Base-by-base conservation (phyloP, 768 basidiomycete species). In the Leccinum longicurvipes region DNA sequence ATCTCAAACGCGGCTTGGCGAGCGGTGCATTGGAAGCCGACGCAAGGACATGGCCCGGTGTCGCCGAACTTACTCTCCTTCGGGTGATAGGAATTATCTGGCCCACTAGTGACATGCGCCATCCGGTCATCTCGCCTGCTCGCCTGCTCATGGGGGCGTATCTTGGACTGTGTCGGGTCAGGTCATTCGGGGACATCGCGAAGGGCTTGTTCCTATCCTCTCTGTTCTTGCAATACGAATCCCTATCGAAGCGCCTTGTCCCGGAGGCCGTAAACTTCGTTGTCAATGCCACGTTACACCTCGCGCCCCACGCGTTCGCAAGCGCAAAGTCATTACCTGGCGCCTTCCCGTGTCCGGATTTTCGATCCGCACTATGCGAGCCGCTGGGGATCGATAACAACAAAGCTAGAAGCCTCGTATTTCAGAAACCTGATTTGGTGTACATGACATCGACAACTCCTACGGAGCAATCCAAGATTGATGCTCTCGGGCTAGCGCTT, bases 81-180 rank as follows among this genome's bases (percentile, higher is more conserved):
- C 85, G 94, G 23, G 70, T 94, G 36, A 81, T 92, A 50, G 93
- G 93, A 4, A 74, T 78, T 14, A 75, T 90, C 32, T 99, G 95
- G 95, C 89, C 94, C 3, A 93, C 94, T 3, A 96, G 93, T 68
- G 97, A 99, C 72, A 81, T 96, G 73, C 87, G 86, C 50, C 95
- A 99, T 71, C 82, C 86, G 0, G 93, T 98, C 46, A 76, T 93
- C 19, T 89, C 91, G 0, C 92, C 94, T 0, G 82, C 94, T 0
- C 82, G 93, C 49, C 73, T 98, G 17, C 80, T 98, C 53, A 90
- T 97, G 77, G 92, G 90, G 1, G 87, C 93, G 46, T 98, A 98
- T 68, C 86, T 99, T 17, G 87, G 87, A 8, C 77, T 99, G 27
- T 82, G 85, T 53, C 85, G 93, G 4, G 80, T 98, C 2, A 82